Percentiles rank a stretch among this genome's conserved stretches.
phyloP scores from a whole-genome alignment of 1,284 basidiomycete species.

The Anthracocystis setariae region DNA sequence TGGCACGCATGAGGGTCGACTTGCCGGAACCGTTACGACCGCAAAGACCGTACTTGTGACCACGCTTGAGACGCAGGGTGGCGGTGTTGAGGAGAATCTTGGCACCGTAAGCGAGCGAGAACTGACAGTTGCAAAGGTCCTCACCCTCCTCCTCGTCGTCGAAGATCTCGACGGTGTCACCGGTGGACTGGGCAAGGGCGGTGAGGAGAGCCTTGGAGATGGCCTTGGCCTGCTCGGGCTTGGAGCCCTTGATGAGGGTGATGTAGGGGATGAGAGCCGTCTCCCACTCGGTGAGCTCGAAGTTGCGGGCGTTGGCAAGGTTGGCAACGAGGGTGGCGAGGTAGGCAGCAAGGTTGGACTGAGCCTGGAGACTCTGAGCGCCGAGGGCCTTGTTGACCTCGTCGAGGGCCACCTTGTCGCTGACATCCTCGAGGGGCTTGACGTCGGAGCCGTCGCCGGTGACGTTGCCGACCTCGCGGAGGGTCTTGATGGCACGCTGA shows the following conservation, averaged over 20 bases:
- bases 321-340: conserved; percentile 64
- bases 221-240: conserved; percentile 56
- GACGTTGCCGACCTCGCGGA: conserved; percentile 65
- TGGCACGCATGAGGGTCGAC: conserved; percentile 68
- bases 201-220: conserved; percentile 57
- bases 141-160: conserved; percentile 68
- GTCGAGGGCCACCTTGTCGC: conserved; percentile 50
- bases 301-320: conserved; percentile 67
- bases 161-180: conserved; percentile 67
- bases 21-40: conserved; percentile 68
- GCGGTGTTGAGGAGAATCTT: conserved; percentile 68
- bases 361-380: conserved; percentile 54
- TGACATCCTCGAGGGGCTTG: conserved; percentile 66
- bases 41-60: conserved; percentile 68
- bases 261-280: conserved; percentile 63
- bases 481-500: conserved; percentile 67
- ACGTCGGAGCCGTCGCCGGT: conserved; percentile 65
- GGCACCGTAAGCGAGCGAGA: conserved; percentile 68
- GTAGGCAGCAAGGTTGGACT: conserved; percentile 57
- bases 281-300: conserved; percentile 67
- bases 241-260: conserved; percentile 62
- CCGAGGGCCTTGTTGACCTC: conserved; percentile 60
- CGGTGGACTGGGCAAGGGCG: conserved; percentile 63
- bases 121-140: conserved; percentile 68
- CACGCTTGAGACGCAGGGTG: conserved; percentile 68